phyloP scores from a whole-genome alignment of 768 basidiomycete species.

The Lepiota brunneoincarnata region DNA sequence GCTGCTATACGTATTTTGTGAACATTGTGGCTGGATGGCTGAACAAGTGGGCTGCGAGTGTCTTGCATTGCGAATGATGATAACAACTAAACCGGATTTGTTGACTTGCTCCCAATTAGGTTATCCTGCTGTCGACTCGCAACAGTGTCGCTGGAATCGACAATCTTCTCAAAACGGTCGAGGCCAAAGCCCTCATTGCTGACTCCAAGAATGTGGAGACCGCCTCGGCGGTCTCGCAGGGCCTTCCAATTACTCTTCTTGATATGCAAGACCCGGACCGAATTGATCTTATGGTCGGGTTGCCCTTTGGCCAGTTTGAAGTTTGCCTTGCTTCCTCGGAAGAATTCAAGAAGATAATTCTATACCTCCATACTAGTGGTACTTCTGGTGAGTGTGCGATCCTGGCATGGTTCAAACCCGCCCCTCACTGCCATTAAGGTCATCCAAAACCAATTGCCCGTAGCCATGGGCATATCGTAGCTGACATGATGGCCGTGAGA shows the following conservation, averaged over 20 bases:
- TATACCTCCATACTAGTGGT: constrained; percentile 13
- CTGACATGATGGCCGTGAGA: not conserved
- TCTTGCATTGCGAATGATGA: too few species aligned
- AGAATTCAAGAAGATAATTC: constrained; percentile 1
- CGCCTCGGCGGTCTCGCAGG: not conserved
- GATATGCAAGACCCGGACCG: not conserved
- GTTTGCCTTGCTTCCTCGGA: not conserved
- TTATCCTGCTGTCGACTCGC: constrained; percentile 3
- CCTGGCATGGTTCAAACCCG: not conserved
- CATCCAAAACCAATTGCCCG: constrained; percentile 21
- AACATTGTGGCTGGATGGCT: constrained; percentile 9
- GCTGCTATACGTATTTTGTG: constrained; percentile 7
- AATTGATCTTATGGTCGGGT: not conserved
- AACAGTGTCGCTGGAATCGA: constrained; percentile 9
- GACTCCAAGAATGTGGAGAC: not conserved
- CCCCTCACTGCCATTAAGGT: constrained; percentile 1
- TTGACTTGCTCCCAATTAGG: not conserved
- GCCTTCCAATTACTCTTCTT: not conserved
- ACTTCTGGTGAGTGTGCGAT: constrained; percentile 4
- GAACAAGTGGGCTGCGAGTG: constrained; percentile 11
- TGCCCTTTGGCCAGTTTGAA: not conserved
- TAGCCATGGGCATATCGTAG: constrained; percentile 13
- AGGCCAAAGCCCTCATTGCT: constrained; percentile 2
- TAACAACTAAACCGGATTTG: too few species aligned
- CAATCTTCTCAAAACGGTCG: constrained; percentile 4